A percentile compares a stretch with the other conserved stretches of the same genome.
Conservation (phyloP, 768 basidiomycete species). For the Trametes meyenii region DNA sequence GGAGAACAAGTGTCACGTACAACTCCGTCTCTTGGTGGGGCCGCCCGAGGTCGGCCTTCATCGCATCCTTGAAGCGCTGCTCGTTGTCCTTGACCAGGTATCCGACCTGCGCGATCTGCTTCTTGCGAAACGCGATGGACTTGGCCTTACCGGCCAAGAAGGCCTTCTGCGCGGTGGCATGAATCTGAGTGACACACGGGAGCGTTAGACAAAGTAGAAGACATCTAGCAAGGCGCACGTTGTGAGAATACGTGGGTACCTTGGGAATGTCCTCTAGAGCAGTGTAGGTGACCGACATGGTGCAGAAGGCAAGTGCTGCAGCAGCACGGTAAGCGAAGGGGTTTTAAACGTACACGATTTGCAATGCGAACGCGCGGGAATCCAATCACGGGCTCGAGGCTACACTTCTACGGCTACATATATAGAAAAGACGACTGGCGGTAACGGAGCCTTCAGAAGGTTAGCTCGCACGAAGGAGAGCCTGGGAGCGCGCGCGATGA, state of each 20-base stretch:
- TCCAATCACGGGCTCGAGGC: no score
- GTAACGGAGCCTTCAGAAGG: not conserved
- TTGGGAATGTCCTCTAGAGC: conserved; percentile 31
- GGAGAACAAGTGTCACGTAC: conserved; percentile 30
- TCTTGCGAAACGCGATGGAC: conserved; percentile 65
- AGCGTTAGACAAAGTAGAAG: no score
- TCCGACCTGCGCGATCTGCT: conserved; percentile 71
- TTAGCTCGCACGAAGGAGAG: not conserved
- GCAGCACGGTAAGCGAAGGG: not conserved
- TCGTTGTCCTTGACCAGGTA: conserved; percentile 76
- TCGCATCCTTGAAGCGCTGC: conserved; percentile 57
- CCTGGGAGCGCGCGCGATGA: not conserved
- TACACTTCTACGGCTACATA: not conserved
- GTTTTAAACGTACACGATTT: not conserved
- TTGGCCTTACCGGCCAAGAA: conserved; percentile 70
- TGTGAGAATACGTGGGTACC: conserved; percentile 8
- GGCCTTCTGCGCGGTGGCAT: conserved; percentile 51
- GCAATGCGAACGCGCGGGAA: not conserved
- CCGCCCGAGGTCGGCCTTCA: conserved; percentile 64
- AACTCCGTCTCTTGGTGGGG: conserved; percentile 60
- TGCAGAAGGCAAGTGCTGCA: not conserved
- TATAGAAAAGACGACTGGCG: not conserved
- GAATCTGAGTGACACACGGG: conserved; percentile 47
- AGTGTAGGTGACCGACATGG: conserved; percentile 24
- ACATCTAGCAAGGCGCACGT: not conserved